phyloP scores from a whole-genome alignment of 2,329 filamentous ascomycete genomes.

The Xylaria sp. region DNA sequence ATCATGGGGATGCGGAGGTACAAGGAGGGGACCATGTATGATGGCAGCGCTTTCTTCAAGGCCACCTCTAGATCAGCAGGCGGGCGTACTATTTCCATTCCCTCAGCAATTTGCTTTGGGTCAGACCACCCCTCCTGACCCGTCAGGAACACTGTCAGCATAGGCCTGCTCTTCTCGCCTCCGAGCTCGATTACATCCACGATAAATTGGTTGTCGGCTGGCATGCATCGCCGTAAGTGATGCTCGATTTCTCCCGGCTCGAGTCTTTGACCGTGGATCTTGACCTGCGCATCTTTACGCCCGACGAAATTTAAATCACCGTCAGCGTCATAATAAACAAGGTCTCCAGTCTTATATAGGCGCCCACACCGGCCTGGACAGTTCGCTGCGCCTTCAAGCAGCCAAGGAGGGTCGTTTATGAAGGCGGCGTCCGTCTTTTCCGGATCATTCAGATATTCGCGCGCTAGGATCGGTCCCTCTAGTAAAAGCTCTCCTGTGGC shows the following conservation, averaged over 20 bases:
- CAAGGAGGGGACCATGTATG: constrained; percentile 14
- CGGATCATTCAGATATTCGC: constrained; percentile 2
- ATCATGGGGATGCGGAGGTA: constrained; percentile 1
- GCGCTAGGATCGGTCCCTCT: constrained; percentile 16
- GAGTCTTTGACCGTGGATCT: constrained; percentile 3
- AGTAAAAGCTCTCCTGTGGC: constrained; percentile 15
- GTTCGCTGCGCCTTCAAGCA: background rate
- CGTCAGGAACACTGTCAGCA: background rate
- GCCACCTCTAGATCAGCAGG: background rate
- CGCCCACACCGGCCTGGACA: background rate
- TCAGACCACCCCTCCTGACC: background rate
- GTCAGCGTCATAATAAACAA: constrained; percentile 3
- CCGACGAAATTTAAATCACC: constrained; percentile 4
- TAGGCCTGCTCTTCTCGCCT: background rate
- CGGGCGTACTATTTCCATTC: background rate
- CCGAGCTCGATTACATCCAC: constrained; percentile 6
- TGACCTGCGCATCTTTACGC: constrained; percentile 10
- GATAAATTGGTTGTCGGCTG: background rate
- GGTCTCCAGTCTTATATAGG: constrained; percentile 19
- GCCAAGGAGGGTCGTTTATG: constrained; percentile 10
- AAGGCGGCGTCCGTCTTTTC: constrained; percentile 6
- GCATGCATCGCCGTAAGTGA: background rate
- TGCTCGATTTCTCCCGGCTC: constrained; percentile 12
- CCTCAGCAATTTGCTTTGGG: background rate
- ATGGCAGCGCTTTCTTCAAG: constrained; percentile 2